Percentiles rank a stretch among this genome's conserved stretches.
These are phyloP conservation scores for Hyphopichia pseudoburtonii DNA, from an alignment of 1,139 yeast species.

Conservation along the genomic window DNA sequence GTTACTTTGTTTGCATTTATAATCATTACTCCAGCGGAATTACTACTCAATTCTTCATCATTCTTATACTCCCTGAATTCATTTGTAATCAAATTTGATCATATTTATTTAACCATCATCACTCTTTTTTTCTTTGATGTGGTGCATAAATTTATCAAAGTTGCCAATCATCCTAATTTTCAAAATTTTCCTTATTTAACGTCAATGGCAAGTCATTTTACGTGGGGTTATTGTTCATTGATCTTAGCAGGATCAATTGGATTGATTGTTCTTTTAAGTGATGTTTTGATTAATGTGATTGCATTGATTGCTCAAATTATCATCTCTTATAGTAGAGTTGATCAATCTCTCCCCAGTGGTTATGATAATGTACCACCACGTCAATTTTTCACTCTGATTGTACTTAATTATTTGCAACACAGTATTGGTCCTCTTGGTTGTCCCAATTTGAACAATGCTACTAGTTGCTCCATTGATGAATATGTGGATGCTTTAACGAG, in stretches of 20 bases:
- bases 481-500: conserved; percentile 5
- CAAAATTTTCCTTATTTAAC: conserved; percentile 15
- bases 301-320: conserved; percentile 8
- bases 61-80: conserved; percentile 11
- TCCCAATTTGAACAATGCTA: conserved; percentile 1
- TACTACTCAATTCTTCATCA: conserved; percentile 19
- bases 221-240: conserved; percentile 24
- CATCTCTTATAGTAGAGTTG: neutral
- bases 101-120: conserved; percentile 19
- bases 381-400: conserved; percentile 18
- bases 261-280: conserved; percentile 20
- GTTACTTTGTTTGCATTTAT: conserved; percentile 7
- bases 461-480: conserved; percentile 5
- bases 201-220: conserved; percentile 16
- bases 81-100: conserved; percentile 21
- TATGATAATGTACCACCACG: neutral
- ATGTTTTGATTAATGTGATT: conserved; percentile 21
- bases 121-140: conserved; percentile 14
- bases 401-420: conserved; percentile 18
- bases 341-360: neutral
- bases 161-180: conserved; percentile 14
- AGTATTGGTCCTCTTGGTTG: conserved; percentile 2
- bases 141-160: conserved; percentile 11
- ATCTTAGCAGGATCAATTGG: conserved; percentile 14
- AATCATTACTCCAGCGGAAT: conserved; percentile 14